A percentile compares a stretch with the other conserved stretches of the same genome.
phyloP scores from a whole-genome alignment of 2,329 filamentous ascomycete genomes.

The Fonsecaea monophora region DNA sequence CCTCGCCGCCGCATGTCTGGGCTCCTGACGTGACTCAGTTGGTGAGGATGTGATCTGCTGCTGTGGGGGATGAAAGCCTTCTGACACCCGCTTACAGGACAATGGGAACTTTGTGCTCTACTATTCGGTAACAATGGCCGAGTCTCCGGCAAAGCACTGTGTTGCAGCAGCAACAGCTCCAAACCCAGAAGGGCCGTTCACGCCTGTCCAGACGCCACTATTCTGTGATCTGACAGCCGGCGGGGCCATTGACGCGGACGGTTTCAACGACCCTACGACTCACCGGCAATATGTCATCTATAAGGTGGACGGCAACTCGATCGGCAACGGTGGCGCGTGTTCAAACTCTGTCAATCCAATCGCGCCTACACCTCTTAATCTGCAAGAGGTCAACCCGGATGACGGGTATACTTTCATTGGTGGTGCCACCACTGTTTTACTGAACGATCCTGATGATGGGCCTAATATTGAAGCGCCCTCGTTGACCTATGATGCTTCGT shows the following conservation, averaged over 20 bases:
- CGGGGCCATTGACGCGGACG: slow-evolving; percentile 68
- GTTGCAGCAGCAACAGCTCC: slow-evolving; percentile 62
- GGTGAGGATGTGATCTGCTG: slow-evolving; percentile 38
- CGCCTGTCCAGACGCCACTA: slow-evolving; percentile 55
- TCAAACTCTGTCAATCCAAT: slow-evolving; percentile 51
- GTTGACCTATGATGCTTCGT: slow-evolving; percentile 48
- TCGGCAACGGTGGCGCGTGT: slow-evolving; percentile 56
- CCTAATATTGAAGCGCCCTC: slow-evolving; percentile 69
- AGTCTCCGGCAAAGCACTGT: slow-evolving; percentile 58
- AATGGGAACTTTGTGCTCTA: slow-evolving; percentile 54
- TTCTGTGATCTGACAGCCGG: slow-evolving; percentile 60
- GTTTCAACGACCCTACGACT: slow-evolving; percentile 61
- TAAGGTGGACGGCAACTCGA: slow-evolving; percentile 71
- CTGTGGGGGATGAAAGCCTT: slow-evolving; percentile 59
- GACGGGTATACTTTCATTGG: slow-evolving; percentile 63
- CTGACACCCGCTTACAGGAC: slow-evolving; percentile 47
- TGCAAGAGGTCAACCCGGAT: slow-evolving; percentile 45
- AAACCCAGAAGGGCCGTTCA: slow-evolving; percentile 61
- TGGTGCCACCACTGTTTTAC: slow-evolving; percentile 62
- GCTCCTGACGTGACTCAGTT: slow-evolving; percentile 65
- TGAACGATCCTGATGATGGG: slow-evolving; percentile 67
- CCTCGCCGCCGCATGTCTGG: slow-evolving; percentile 57
- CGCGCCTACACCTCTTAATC: slow-evolving; percentile 48
- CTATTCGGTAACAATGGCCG: slow-evolving; percentile 61
- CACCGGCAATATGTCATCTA: slow-evolving; percentile 66